A percentile compares a stretch with the other conserved stretches of the same genome.
Conservation (phyloP, 2,329 filamentous ascomycete genomes). For the Colletotrichum sansevieriae region DNA sequence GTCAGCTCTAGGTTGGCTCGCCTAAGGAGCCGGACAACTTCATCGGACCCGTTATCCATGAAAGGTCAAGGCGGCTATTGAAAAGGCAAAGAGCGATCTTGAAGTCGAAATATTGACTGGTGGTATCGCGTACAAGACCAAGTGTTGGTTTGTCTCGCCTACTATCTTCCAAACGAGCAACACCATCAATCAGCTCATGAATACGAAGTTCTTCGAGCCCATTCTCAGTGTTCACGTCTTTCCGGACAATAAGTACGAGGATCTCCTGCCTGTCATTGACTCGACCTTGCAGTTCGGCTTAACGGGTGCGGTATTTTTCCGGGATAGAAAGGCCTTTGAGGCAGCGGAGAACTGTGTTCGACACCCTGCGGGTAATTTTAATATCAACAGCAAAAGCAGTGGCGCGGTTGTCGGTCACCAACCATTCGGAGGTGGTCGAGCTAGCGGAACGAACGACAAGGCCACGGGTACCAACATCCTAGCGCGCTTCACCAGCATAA, state of each 20-base stretch:
- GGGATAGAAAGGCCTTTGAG: constrained; percentile 68
- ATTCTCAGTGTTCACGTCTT: constrained; percentile 77
- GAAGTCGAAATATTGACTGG: constrained; percentile 81
- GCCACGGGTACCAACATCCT: too few relatives aligned
- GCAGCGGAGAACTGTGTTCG: too few relatives aligned
- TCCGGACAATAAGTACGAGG: constrained; percentile 68
- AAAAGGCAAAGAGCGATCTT: constrained; percentile 79
- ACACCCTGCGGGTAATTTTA: too few relatives aligned
- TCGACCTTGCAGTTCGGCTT: constrained; percentile 81
- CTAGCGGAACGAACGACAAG: too few relatives aligned
- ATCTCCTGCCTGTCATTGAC: constrained; percentile 71
- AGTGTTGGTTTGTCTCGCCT: constrained; percentile 87
- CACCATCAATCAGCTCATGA: constrained; percentile 79
- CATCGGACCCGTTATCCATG: constrained; percentile 88
- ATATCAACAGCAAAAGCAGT: too few relatives aligned
- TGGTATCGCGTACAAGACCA: constrained; percentile 80
- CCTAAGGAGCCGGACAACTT: constrained; percentile 81
- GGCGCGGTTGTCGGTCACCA: too few relatives aligned
- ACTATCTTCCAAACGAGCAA: constrained; percentile 84
- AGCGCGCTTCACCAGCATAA: too few relatives aligned
- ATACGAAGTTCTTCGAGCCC: constrained; percentile 86
- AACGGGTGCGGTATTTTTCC: constrained; percentile 81
- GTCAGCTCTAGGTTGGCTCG: constrained; percentile 77
- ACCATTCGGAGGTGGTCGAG: too few relatives aligned
- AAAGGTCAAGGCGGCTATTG: constrained; percentile 64